These are phyloP conservation scores for Dactylonectria estremocensis DNA, from an alignment of 2,329 filamentous ascomycete genomes.

Conservation along the genomic window DNA sequence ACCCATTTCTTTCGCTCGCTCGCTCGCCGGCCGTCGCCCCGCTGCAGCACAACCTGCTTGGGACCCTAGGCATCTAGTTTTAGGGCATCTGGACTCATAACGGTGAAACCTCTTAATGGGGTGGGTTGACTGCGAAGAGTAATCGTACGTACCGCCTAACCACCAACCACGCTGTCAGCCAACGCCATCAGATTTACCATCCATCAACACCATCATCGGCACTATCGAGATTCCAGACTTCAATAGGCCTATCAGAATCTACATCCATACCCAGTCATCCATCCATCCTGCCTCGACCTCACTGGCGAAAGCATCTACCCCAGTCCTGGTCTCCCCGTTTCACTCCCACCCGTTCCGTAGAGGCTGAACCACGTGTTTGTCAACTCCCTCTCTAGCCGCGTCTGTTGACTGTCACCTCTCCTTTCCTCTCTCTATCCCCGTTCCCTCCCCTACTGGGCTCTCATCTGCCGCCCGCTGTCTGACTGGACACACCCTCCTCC, in stretches of 20 bases:
- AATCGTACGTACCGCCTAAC: neutral
- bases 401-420: slow-evolving; percentile 14
- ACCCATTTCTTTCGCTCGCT: neutral
- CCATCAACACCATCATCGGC: neutral
- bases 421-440: slow-evolving; percentile 15
- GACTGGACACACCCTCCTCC: slow-evolving; percentile 28
- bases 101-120: neutral
- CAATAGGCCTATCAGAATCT: slow-evolving; percentile 1
- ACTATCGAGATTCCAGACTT: neutral
- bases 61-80: neutral
- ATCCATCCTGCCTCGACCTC: slow-evolving; percentile 15
- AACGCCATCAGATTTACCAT: neutral
- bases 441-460: slow-evolving; percentile 1
- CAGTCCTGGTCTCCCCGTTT: slow-evolving; percentile 21
- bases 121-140: neutral
- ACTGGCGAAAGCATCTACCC: slow-evolving; percentile 22
- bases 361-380: slow-evolving; percentile 45
- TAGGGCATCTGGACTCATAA: neutral
- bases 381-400: slow-evolving; percentile 20
- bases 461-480: neutral
- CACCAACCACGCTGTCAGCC: neutral
- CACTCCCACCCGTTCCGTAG: slow-evolving; percentile 31
- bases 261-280: slow-evolving; percentile 5
- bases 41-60: slow-evolving; percentile 6
- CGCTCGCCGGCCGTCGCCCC: neutral